These are phyloP conservation scores for Periconia digitata DNA, from an alignment of 2,329 filamentous ascomycete genomes.

Conservation along the genomic window DNA sequence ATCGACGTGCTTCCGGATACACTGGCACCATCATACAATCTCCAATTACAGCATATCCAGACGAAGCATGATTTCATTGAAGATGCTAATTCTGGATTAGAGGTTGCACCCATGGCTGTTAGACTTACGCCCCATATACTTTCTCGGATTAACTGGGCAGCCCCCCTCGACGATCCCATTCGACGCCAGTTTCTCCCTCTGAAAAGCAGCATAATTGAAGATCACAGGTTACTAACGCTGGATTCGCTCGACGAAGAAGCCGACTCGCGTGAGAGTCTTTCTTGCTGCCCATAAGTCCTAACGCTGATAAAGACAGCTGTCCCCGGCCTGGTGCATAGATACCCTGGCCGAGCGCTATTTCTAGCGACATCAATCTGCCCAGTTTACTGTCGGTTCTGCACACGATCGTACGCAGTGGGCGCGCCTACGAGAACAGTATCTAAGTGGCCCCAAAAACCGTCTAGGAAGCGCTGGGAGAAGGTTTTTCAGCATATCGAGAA, in stretches of 20 bases:
- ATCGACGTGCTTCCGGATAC: no score
- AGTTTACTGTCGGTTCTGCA: constrained; percentile 65
- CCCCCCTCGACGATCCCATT: constrained; percentile 61
- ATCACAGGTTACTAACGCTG: constrained; percentile 57
- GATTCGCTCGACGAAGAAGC: constrained; percentile 61
- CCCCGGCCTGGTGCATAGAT: constrained; percentile 62
- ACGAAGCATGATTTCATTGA: constrained; percentile 57
- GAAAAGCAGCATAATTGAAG: constrained; percentile 53
- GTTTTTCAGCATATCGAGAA: constrained; percentile 60
- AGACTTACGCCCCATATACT: constrained; percentile 63
- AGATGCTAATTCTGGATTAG: constrained; percentile 58
- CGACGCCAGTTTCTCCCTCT: constrained; percentile 63
- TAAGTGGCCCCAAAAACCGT: constrained; percentile 37
- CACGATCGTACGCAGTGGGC: constrained; percentile 62
- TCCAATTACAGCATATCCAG: constrained; percentile 40
- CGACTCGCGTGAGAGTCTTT: no score
- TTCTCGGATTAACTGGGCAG: constrained; percentile 60
- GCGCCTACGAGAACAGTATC: constrained; percentile 45
- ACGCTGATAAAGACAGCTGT: constrained; percentile 62
- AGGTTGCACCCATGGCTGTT: constrained; percentile 60
- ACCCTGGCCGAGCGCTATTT: constrained; percentile 64
- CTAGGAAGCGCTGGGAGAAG: constrained; percentile 56
- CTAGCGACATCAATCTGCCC: constrained; percentile 64
- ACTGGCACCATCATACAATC: no score
- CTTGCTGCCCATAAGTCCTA: no score